A percentile compares a stretch with the other conserved stretches of the same genome.
Evolutionary conservation across 768 basidiomycete genomes (phyloP).

Genomic region (Suillus lakei): DNA sequence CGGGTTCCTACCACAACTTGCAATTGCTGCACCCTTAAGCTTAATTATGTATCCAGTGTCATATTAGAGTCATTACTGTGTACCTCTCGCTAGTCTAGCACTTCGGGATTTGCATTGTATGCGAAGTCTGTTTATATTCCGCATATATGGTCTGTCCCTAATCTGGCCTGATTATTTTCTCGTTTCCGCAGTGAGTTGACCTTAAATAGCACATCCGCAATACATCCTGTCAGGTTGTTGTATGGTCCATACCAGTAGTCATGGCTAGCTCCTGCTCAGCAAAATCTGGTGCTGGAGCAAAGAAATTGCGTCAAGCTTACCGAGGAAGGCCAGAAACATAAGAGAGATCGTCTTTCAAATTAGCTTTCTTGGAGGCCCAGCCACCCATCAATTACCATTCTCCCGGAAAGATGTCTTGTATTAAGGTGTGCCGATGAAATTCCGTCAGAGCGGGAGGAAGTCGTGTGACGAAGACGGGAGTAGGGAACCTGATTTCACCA

Average conservation of each 20-base stretch:
- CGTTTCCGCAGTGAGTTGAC: too few relatives aligned
- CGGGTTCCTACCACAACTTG: too few relatives aligned
- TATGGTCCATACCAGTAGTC: slow-evolving; percentile 33
- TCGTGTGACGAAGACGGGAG: slow-evolving; percentile 24
- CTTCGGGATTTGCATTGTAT: too few relatives aligned
- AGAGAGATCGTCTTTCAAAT: slow-evolving; percentile 42
- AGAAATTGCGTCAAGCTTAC: slow-evolving; percentile 19
- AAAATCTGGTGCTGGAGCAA: background rate
- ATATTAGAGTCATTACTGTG: too few relatives aligned
- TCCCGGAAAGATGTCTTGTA: slow-evolving; percentile 42
- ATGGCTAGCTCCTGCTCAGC: slow-evolving; percentile 27
- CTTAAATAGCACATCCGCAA: too few relatives aligned
- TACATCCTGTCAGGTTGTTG: slow-evolving; percentile 34
- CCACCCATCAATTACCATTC: slow-evolving; percentile 45
- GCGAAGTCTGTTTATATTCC: too few relatives aligned
- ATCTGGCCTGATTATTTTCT: too few relatives aligned
- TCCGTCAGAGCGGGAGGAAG: slow-evolving; percentile 37
- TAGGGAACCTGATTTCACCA: background rate
- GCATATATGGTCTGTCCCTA: too few relatives aligned
- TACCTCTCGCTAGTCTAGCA: too few relatives aligned
- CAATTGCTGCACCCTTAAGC: too few relatives aligned
- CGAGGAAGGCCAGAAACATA: slow-evolving; percentile 45
- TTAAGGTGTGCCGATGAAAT: slow-evolving; percentile 42
- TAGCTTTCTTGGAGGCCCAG: slow-evolving; percentile 42
- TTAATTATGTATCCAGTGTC: too few relatives aligned